These are phyloP conservation scores for Fusarium oxysporum DNA, from an alignment of 2,329 filamentous ascomycete genomes.

Conservation along the genomic window DNA sequence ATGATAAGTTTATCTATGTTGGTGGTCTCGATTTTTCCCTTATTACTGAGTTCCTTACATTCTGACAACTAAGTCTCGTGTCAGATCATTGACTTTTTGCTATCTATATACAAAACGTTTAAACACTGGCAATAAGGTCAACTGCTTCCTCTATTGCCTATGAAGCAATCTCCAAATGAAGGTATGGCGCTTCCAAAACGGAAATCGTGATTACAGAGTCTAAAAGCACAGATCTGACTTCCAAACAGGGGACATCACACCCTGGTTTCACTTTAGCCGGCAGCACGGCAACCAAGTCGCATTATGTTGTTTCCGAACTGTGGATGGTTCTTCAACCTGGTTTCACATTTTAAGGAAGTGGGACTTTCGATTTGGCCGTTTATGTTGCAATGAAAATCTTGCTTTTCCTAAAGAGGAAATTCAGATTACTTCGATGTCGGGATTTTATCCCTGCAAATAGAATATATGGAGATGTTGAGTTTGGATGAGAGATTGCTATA, in stretches of 20 bases:
- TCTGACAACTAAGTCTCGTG: neutral
- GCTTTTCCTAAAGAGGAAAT: constrained; percentile 1
- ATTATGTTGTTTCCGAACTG: neutral
- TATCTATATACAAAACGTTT: too few species aligned
- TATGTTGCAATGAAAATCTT: neutral
- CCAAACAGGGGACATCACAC: neutral
- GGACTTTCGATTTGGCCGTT: neutral
- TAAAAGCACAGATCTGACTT: neutral
- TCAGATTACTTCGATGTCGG: constrained; percentile 1
- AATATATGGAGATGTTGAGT: neutral
- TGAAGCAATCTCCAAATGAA: neutral
- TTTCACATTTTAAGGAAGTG: neutral
- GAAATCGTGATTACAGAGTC: neutral
- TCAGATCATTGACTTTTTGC: too few species aligned
- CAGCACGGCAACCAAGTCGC: neutral
- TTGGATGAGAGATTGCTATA: neutral
- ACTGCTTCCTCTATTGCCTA: too few species aligned
- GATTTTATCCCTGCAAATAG: neutral
- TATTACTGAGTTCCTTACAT: too few species aligned
- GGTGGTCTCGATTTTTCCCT: neutral
- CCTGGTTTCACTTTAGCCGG: neutral
- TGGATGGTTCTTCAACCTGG: neutral
- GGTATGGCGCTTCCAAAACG: neutral
- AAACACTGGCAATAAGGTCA: too few species aligned
- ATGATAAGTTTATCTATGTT: neutral